Conservation (phyloP, 202 grass and related monocot species). For the Schoenoplectus tabernaemontani region DNA sequence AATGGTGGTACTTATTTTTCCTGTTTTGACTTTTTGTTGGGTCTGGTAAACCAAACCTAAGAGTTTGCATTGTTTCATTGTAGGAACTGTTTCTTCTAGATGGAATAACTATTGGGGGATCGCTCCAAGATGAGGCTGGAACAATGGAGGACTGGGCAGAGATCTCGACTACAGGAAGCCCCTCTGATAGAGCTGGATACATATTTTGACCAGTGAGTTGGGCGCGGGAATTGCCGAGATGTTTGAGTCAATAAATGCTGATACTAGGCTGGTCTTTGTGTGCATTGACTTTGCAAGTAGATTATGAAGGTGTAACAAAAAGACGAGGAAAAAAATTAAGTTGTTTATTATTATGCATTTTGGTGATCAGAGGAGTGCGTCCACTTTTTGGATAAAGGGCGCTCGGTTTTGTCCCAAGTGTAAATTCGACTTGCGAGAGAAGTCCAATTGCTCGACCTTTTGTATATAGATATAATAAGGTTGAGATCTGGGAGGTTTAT, state of each 20-base stretch:
- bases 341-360: slow-evolving; percentile 2
- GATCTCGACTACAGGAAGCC: slow-evolving; percentile 29
- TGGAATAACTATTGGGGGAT: slow-evolving; percentile 40
- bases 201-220: slow-evolving; percentile 24
- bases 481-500: not conserved
- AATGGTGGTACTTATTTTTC: not conserved
- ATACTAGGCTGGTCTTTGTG: not conserved
- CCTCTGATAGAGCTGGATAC: slow-evolving; percentile 26
- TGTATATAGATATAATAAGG: slow-evolving; percentile 30
- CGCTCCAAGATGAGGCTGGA: slow-evolving; percentile 29
- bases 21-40: not conserved
- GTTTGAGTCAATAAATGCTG: slow-evolving; percentile 26
- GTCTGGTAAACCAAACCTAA: not conserved
- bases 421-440: slow-evolving; percentile 16
- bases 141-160: slow-evolving; percentile 20
- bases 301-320: slow-evolving; percentile 2
- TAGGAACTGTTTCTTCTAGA: slow-evolving; percentile 61
- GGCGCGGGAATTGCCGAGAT: not conserved
- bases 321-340: not conserved
- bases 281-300: not conserved
- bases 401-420: slow-evolving; percentile 1
- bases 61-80: slow-evolving; percentile 17
- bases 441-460: not conserved
- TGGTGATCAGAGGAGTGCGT: not conserved
- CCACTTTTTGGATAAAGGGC: slow-evolving; percentile 22